A percentile compares a stretch with the other conserved stretches of the same genome.
These are phyloP conservation scores for Ophiocordyceps camponoti-rufipedis DNA, from an alignment of 2,329 filamentous ascomycete species.

Conservation along the genomic window DNA sequence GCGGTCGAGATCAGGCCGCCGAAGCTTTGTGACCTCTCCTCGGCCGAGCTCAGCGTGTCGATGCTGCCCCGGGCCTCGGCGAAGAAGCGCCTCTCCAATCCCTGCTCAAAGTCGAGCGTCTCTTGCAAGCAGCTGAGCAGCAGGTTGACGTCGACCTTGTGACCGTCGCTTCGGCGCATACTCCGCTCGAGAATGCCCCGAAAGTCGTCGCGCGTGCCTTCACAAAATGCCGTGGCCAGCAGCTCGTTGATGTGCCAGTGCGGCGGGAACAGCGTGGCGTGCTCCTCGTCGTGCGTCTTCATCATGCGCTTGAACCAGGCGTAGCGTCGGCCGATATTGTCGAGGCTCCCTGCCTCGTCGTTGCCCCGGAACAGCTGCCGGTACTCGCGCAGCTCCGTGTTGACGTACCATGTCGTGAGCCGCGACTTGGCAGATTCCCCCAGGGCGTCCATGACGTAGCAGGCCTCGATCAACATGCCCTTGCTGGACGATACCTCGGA, in stretches of 20 bases:
- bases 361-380: slow-evolving; percentile 89
- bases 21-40: slow-evolving; percentile 61
- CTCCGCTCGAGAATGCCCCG: slow-evolving; percentile 80
- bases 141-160: slow-evolving; percentile 75
- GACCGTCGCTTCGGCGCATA: slow-evolving; percentile 60
- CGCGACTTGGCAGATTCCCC: slow-evolving; percentile 71
- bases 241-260: slow-evolving; percentile 84
- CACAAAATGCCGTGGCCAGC: slow-evolving; percentile 81
- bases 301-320: slow-evolving; percentile 94
- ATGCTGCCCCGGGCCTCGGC: slow-evolving; percentile 61
- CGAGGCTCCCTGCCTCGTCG: slow-evolving; percentile 86
- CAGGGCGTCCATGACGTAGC: slow-evolving; percentile 83
- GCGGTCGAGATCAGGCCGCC: slow-evolving; percentile 87
- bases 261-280: slow-evolving; percentile 69
- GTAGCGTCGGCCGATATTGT: slow-evolving; percentile 90
- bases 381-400: slow-evolving; percentile 90
- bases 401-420: slow-evolving; percentile 92
- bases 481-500: slow-evolving; percentile 57
- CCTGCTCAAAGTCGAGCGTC: slow-evolving; percentile 92
- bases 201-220: slow-evolving; percentile 89
- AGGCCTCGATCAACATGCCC: slow-evolving; percentile 65
- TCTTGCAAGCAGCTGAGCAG: slow-evolving; percentile 81
- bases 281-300: slow-evolving; percentile 89
- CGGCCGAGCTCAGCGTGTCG: slow-evolving; percentile 68
- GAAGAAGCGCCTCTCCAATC: slow-evolving; percentile 67